phyloP scores from a whole-genome alignment of 139 green algal species.

The Chlorella sp. region DNA sequence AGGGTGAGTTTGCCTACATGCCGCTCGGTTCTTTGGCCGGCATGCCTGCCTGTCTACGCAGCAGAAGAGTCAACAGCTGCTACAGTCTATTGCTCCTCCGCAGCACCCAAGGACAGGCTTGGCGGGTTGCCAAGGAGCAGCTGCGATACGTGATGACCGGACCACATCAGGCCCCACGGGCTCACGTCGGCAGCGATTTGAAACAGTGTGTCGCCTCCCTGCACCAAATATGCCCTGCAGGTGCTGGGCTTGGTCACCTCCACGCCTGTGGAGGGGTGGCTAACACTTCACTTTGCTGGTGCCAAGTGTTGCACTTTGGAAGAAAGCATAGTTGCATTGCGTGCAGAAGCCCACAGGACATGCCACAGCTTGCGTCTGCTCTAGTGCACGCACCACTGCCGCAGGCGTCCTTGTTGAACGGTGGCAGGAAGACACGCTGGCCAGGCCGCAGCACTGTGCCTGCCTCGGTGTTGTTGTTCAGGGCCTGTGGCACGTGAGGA shows the following conservation, averaged over 20 bases:
- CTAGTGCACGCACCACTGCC: constrained; percentile 5
- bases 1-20: not conserved
- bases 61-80: not conserved
- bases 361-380: no score
- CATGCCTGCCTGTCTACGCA: not conserved
- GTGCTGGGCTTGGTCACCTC: constrained; percentile 4
- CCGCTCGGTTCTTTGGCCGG: not conserved
- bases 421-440: constrained; percentile 38
- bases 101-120: no score
- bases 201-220: not conserved
- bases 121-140: no score
- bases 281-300: no score
- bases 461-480: not conserved
- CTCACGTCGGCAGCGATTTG: constrained; percentile 12
- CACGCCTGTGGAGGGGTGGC: no score
- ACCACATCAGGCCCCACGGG: no score
- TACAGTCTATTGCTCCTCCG: no score
- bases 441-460: constrained; percentile 27
- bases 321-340: no score
- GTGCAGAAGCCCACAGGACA: no score
- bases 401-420: constrained; percentile 38
- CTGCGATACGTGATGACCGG: no score
- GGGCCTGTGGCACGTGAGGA: no score
- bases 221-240: constrained; percentile 14
- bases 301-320: no score